Conservation (phyloP, 768 basidiomycete genomes). For the Dacryopinax primogenitus region DNA sequence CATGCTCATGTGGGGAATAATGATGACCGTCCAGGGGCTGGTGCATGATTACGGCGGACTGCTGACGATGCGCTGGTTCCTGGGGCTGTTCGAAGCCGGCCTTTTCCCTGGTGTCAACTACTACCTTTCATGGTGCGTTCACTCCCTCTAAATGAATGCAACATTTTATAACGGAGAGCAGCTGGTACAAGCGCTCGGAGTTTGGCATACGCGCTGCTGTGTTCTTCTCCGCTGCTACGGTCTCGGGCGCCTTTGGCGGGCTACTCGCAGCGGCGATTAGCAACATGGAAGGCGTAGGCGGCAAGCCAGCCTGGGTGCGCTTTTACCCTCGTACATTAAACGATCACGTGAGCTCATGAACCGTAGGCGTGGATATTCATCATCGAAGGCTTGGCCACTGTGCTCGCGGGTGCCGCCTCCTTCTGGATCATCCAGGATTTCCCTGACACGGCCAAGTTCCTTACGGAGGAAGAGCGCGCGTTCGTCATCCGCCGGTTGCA, state of each 20-base stretch:
- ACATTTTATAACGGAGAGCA: conserved; percentile 20
- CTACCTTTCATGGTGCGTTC: conserved; percentile 10
- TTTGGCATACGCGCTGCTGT: conserved; percentile 58
- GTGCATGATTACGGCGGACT: conserved; percentile 57
- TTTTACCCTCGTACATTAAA: not conserved
- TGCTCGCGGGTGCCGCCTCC: conserved; percentile 50
- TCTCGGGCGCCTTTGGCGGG: conserved; percentile 70
- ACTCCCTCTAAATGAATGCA: conserved; percentile 19
- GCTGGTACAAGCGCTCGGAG: conserved; percentile 74
- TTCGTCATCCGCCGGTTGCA: conserved; percentile 54
- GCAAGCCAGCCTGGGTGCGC: conserved; percentile 40
- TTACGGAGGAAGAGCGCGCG: conserved; percentile 51
- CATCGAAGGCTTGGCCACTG: conserved; percentile 53
- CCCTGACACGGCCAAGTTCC: conserved; percentile 66
- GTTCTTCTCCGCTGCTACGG: conserved; percentile 67
- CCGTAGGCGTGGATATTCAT: conserved; percentile 58
- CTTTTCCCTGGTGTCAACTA: conserved; percentile 51
- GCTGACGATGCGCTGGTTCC: conserved; percentile 42
- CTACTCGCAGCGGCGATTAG: conserved; percentile 43
- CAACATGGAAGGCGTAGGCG: conserved; percentile 43
- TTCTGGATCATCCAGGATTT: conserved; percentile 76
- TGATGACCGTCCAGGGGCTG: conserved; percentile 66
- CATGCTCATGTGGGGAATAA: conserved; percentile 63
- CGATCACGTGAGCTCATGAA: conserved; percentile 1
- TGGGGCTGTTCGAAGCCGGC: conserved; percentile 62